These are phyloP conservation scores for Atkinsonella hypoxylon DNA, from an alignment of 2,329 filamentous ascomycete genomes.

Conservation along the genomic window DNA sequence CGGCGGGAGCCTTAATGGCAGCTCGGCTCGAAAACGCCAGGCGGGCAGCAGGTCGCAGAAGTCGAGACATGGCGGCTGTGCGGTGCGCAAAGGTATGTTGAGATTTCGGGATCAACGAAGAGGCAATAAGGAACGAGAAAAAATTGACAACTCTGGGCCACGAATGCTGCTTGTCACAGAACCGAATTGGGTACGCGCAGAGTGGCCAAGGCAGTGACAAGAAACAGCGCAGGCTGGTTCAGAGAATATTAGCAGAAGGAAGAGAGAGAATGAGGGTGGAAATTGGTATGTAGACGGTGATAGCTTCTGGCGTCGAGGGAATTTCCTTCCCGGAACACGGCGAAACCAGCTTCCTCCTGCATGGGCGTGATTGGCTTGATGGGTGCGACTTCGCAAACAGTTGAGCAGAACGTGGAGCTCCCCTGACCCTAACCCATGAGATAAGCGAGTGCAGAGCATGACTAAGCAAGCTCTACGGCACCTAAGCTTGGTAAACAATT, in stretches of 20 bases:
- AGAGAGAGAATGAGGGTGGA: neutral
- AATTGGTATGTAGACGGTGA: constrained; percentile 3
- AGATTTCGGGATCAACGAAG: constrained; percentile 1
- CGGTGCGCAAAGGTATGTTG: constrained; percentile 4
- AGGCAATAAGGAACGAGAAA: constrained; percentile 1
- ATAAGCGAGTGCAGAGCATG: neutral
- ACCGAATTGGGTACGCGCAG: neutral
- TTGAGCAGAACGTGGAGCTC: constrained; percentile 3
- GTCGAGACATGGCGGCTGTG: constrained; percentile 33
- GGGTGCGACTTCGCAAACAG: constrained; percentile 4
- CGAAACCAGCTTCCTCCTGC: constrained; percentile 10
- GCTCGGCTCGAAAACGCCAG: constrained; percentile 32
- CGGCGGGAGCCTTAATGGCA: constrained; percentile 21
- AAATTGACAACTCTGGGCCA: constrained; percentile 7
- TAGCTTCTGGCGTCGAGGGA: constrained; percentile 10
- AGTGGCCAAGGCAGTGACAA: neutral
- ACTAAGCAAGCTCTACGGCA: neutral
- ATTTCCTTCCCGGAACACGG: constrained; percentile 11
- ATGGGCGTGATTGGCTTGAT: neutral
- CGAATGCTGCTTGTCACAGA: constrained; percentile 9
- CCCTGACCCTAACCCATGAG: neutral
- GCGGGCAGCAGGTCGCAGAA: constrained; percentile 38
- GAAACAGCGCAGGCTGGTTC: constrained; percentile 1
- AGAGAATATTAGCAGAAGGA: neutral
- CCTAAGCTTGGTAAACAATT: too few species aligned